Evolutionary conservation across 805 yeast species (phyloP), one percentile per base, ranked within the genome.

Genomic region (Cyberlindnera saturnus): DNA sequence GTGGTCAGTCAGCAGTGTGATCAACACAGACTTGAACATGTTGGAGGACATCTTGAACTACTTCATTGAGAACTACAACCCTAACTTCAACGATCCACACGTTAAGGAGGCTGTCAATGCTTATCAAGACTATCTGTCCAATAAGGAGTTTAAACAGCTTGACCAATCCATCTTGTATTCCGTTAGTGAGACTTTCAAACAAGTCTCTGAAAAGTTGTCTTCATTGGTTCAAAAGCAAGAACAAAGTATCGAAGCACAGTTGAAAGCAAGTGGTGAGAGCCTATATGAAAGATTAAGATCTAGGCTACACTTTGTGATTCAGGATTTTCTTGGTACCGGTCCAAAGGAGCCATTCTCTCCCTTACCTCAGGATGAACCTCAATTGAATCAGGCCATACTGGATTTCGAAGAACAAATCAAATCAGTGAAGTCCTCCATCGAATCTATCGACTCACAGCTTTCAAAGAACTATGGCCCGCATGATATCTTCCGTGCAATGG

Each of bases 71-170:
- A 72, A 79, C 44, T 82, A 82, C 55, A 83, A 85, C 55, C 89
- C 86, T 34, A 84, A 85, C 59, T 82, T 82, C 65, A 85, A 85
- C 56, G 90, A 85, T 61, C 69, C 74, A 9, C 85, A 82, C 0
- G 91, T 85, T 7, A 82, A 81, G 54, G 70, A 64, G 14, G 75
- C 86, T 0, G 81, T 82, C 5, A 64, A 67, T 19, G 55, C 67
- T 0, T 82, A 62, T 56, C 76, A 74, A 36, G 77, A 79, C 48
- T 78, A 74, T 18, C 32, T 34, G 4, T 41, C 43, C 23, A 51
- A 49, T 33, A 51, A 51, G 37, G 43, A 38, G 14, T 10, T 32
- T 6, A 15, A 17, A 10, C 9, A 18, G 11, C 30, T n/a, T 6
- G 13, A 8, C n/a, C n/a, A 16, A 15, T 29, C 39, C 10, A 13